phyloP scores from a whole-genome alignment of 371 early-diverging fungal genomes.

The Massospora cicadina region DNA sequence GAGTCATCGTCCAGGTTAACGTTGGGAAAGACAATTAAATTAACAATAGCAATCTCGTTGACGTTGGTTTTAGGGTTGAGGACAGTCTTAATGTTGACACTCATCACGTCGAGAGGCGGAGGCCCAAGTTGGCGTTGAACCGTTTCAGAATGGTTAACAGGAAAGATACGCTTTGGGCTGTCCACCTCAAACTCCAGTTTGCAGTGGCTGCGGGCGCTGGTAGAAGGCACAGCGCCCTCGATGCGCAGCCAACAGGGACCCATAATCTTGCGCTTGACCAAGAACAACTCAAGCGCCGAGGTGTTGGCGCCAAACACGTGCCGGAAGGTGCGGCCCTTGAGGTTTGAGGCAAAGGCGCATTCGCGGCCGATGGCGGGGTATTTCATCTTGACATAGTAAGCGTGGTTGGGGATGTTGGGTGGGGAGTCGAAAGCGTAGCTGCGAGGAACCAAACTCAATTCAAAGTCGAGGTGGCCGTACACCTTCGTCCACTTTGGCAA shows the following conservation, averaged over 20 bases:
- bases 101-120: conserved; percentile 76
- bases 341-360: conserved; percentile 32
- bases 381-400: conserved; percentile 71
- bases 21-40: not conserved
- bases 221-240: not conserved
- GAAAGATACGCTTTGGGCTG: conserved; percentile 49
- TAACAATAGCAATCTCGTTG: conserved; percentile 61
- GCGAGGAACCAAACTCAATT: conserved; percentile 28
- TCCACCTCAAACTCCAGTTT: conserved; percentile 48
- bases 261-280: conserved; percentile 87
- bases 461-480: not conserved
- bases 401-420: conserved; percentile 49
- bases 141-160: conserved; percentile 31
- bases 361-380: conserved; percentile 33
- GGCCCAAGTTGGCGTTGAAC: conserved; percentile 19
- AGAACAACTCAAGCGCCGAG: conserved; percentile 75
- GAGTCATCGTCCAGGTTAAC: conserved; percentile 26
- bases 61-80: conserved; percentile 56
- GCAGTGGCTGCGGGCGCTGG: conserved; percentile 24
- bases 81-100: conserved; percentile 60
- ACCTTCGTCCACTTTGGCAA: conserved; percentile 26
- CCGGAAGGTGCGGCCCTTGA: conserved; percentile 65
- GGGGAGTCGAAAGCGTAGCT: conserved; percentile 88
- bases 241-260: conserved; percentile 92
- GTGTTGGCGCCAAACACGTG: conserved; percentile 79